phyloP scores from a whole-genome alignment of 164 flowering plant species.

The Nymphaea thermarum region DNA sequence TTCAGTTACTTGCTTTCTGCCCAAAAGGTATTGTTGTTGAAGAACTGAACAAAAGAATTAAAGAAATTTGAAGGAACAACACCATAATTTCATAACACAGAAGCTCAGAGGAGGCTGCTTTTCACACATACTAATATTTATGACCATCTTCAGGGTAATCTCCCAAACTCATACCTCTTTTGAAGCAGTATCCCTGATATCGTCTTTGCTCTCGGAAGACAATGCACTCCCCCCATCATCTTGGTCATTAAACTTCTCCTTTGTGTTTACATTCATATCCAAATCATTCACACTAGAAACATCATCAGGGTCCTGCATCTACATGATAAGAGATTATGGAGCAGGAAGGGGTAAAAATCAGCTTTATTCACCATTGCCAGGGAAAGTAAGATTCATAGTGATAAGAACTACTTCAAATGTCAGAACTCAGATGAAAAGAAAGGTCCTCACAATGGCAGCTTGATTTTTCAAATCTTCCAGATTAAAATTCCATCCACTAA shows the following conservation, averaged over 20 bases:
- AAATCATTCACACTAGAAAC: slow-evolving; percentile 33
- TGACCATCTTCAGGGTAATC: too few species aligned
- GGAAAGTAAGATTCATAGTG: not conserved
- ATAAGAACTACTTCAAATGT: not conserved
- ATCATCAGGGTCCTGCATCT: slow-evolving; percentile 70
- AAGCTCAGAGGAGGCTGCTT: too few species aligned
- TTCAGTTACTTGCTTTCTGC: too few species aligned
- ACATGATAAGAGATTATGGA: slow-evolving; percentile 9
- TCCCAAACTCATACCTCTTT: slow-evolving; percentile 28
- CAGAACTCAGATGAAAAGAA: slow-evolving; percentile 5
- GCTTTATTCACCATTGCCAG: not conserved
- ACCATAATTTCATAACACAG: too few species aligned
- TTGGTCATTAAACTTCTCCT: slow-evolving; percentile 15
- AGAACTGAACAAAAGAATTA: too few species aligned
- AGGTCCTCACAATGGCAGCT: slow-evolving; percentile 79
- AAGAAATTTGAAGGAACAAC: too few species aligned
- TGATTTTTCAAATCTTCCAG: slow-evolving; percentile 85
- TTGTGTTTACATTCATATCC: slow-evolving; percentile 22
- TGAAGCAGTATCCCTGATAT: not conserved
- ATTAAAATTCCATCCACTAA: slow-evolving; percentile 96
- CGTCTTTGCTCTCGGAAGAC: not conserved
- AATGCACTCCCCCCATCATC: not conserved
- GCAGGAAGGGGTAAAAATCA: not conserved
- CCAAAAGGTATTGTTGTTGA: too few species aligned
- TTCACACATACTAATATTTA: too few species aligned